phyloP scores from a whole-genome alignment of 192 early-diverging fungal genomes.

The Diversispora eburnea region DNA sequence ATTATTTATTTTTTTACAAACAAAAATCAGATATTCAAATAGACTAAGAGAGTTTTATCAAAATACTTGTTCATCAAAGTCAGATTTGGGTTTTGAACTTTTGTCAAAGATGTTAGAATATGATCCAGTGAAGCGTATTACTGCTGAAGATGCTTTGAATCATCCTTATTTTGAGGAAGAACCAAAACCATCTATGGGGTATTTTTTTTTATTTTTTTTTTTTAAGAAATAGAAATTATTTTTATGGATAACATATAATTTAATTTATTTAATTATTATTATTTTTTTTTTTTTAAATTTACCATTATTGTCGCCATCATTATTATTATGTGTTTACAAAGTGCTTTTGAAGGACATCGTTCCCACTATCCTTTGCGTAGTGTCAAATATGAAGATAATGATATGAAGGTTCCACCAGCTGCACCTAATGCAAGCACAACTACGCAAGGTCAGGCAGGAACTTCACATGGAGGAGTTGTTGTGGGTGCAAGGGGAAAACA shows the following conservation, averaged over 20 bases:
- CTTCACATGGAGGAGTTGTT: background rate
- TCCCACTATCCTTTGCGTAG: slow-evolving; percentile 51
- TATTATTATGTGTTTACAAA: background rate
- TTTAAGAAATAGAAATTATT: background rate
- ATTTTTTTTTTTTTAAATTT: too few species aligned
- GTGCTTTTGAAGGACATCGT: slow-evolving; percentile 46
- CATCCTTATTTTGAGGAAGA: slow-evolving; percentile 91
- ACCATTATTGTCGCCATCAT: too few species aligned
- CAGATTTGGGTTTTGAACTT: slow-evolving; percentile 76
- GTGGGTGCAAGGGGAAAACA: background rate
- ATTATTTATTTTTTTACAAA: too few species aligned
- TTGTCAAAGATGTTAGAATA: slow-evolving; percentile 70
- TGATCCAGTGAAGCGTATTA: slow-evolving; percentile 83
- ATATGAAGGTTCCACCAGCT: slow-evolving; percentile 40
- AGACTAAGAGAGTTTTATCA: slow-evolving; percentile 37
- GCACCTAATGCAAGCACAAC: background rate
- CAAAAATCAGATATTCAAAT: background rate
- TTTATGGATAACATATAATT: background rate
- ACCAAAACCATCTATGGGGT: slow-evolving; percentile 55
- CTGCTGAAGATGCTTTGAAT: slow-evolving; percentile 82
- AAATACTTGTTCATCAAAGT: slow-evolving; percentile 50
- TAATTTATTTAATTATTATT: background rate
- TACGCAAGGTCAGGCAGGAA: background rate
- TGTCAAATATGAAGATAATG: slow-evolving; percentile 54
- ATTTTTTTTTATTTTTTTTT: slow-evolving; percentile 29